Evolutionary conservation across 805 yeast species (phyloP).

Genomic region (Cyberlindnera euphorbiae): DNA sequence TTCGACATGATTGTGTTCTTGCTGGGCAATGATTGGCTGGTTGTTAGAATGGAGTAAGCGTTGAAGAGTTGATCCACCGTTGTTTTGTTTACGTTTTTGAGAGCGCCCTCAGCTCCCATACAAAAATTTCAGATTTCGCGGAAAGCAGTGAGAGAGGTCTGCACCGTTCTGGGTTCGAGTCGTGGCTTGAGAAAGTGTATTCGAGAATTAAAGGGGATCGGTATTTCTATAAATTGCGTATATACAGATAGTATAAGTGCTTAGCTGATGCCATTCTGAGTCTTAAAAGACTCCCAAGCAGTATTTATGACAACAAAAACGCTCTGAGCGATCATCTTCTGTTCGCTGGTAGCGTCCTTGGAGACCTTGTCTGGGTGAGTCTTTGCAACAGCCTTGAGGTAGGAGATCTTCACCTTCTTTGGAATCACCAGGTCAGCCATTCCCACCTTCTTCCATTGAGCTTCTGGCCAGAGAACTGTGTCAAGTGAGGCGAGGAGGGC

Average conservation of each 20-base stretch:
- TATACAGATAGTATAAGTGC: not conserved
- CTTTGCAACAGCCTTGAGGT: constrained; percentile 85
- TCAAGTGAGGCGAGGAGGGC: constrained; percentile 69
- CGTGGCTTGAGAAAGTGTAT: no score
- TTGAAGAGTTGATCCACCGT: no score
- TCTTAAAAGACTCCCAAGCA: constrained; percentile 85
- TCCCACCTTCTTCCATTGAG: constrained; percentile 62
- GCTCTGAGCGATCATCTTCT: constrained; percentile 78
- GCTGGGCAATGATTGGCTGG: no score
- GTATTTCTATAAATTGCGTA: no score
- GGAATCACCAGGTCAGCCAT: constrained; percentile 79
- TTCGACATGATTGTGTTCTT: no score
- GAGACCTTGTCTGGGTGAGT: constrained; percentile 87
- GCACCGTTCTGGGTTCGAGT: no score
- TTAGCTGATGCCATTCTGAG: constrained; percentile 43
- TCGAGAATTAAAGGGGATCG: no score
- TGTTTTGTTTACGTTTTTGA: not conserved
- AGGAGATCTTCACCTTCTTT: constrained; percentile 79
- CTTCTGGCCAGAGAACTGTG: constrained; percentile 58
- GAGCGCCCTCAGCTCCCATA: no score
- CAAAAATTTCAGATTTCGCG: no score
- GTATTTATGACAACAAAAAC: constrained; percentile 79
- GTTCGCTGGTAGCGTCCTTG: constrained; percentile 53
- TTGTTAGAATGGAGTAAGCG: no score
- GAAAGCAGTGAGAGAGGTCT: no score